Evolutionary conservation across 2,329 filamentous ascomycete genomes (phyloP), one percentile per base, ranked within the genome.

Genomic region (Tetracladium maxilliforme): DNA sequence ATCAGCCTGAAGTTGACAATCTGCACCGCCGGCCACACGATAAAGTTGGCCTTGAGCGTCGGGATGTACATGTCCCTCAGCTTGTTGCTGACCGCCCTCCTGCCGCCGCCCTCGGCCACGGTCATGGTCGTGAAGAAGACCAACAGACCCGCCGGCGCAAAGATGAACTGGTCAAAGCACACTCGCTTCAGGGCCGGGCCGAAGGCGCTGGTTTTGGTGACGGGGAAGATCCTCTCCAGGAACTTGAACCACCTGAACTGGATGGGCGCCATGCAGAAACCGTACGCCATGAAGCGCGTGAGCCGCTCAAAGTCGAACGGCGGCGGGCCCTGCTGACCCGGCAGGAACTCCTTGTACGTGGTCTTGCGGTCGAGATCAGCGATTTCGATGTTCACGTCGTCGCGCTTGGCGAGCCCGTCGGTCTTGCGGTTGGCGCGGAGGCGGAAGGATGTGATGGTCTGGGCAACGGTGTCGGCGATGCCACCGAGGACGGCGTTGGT

Each of bases 181-280:
- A 95, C 84, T 32, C 87, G 69, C 64, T 94, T 92, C 52, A 95
- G 52, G 4, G 83, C 83, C 16, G 84, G 83, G 3, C 62, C 57
- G 24, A 83, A 76, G 3, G 75, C 75, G 39, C 69, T 69, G 8
- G 61, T 66, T 58, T 87, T 83, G 25, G 76, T 79, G 25, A 94
- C 73, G 5, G 90, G 90, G 43, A 98, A 98, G 7, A 72, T 64
- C 36, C 61, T 64, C 17, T 74, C 78, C 34, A 98, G 59, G 49
- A 93, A 86, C 25, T 71, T 69, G 54, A 95, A 95, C 90, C 90
- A 98, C 47, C 82, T 77, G 57, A 92, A 93, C 50, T 95, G 87
- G 16, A 94, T 42, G 0, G 90, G 90, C 5, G 90, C 84, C 83
- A 95, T 94, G 45, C 79, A 69, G 56, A 95, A 94, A 46, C 84